A percentile compares a stretch with the other conserved stretches of the same genome.
Evolutionary conservation across 805 yeast species (phyloP).

Genomic region (Cyberlindnera suaveolens): DNA sequence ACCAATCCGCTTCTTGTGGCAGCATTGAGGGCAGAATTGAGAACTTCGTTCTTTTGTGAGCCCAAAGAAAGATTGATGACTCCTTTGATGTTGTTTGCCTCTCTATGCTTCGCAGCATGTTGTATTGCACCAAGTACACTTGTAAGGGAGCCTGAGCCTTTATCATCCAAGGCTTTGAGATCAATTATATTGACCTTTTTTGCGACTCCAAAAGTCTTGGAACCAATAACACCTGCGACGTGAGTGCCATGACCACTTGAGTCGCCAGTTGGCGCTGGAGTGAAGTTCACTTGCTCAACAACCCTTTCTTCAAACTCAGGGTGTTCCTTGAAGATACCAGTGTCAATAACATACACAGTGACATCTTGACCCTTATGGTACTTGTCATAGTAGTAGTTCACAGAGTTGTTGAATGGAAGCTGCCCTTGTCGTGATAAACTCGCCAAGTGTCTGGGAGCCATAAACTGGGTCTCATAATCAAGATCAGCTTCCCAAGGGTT

Average conservation of each 20-base stretch:
- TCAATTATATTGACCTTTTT: constrained; percentile 61
- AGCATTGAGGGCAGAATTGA: constrained; percentile 72
- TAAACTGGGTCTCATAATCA: constrained; percentile 27
- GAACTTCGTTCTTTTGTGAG: constrained; percentile 55
- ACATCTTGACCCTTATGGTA: constrained; percentile 50
- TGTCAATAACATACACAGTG: constrained; percentile 74
- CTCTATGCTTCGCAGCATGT: constrained; percentile 57
- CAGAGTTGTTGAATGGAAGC: constrained; percentile 26
- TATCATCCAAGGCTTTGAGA: constrained; percentile 62
- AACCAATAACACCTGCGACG: constrained; percentile 85
- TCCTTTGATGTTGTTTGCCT: constrained; percentile 33
- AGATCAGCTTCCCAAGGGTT: neutral
- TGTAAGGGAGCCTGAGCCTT: constrained; percentile 67
- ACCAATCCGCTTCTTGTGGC: constrained; percentile 69
- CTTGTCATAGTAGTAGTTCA: constrained; percentile 43
- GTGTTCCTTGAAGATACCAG: constrained; percentile 64
- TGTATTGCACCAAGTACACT: constrained; percentile 63
- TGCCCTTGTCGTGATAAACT: constrained; percentile 47
- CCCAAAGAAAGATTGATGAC: constrained; percentile 83
- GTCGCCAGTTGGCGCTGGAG: constrained; percentile 58
- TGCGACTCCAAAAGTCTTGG: constrained; percentile 77
- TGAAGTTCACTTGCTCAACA: constrained; percentile 51
- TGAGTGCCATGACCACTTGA: constrained; percentile 89
- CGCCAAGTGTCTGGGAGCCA: constrained; percentile 64
- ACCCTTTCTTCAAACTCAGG: constrained; percentile 65